Base-by-base conservation (phyloP, 345 rosid genomes). In the Draba incana region DNA sequence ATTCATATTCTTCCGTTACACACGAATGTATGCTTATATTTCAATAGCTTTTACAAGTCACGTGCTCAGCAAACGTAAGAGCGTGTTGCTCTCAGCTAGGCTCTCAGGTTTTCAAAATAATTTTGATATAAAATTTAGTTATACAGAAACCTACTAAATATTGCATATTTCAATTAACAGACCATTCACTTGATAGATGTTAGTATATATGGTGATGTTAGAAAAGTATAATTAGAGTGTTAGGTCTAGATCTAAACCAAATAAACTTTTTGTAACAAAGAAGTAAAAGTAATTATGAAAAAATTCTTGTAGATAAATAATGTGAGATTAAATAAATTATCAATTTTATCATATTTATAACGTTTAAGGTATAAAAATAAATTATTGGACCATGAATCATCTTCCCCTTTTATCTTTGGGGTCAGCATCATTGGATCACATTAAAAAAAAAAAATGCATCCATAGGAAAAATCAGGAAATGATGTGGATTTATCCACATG, bases 21-120 rank as follows among this genome's bases (percentile, higher is more conserved):
- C 52, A 50, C 59, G 52, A 59, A 41, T 41, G 27, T 10, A 46
- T 35, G 35, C 25, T 35, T 42, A 53, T 20, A 16, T 54, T 2
- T 31, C 35, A 50, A 13, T 51, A 30, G 67, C 60, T 30, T 51
- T 30, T 37, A 35, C 59, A 41, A 41, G 11, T 50, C 67, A 69
- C 60, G 60, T 50, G 74, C 24, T 42, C 44, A 42, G 14, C 74
- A 44, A 50, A 60, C 67, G 45, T 41, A 41, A 41, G 52, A 33
- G 60, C 59, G 74, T 60, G 60, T n/a, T 50, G 20, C 25, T 69
- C 51, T 20, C 35, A n/a, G n/a, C n/a, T n/a, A n/a, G n/a, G n/a
- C n/a, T n/a, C n/a, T n/a, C n/a, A n/a, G n/a, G 11, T 24, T 31
- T 30, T 38, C 23, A 11, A 12, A 7, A 54, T 7, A 63, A 8